Percentiles rank a stretch among this genome's conserved stretches.
Evolutionary conservation across 2,329 filamentous ascomycete genomes (phyloP).

Genomic region (Aspergillus carbonarius): DNA sequence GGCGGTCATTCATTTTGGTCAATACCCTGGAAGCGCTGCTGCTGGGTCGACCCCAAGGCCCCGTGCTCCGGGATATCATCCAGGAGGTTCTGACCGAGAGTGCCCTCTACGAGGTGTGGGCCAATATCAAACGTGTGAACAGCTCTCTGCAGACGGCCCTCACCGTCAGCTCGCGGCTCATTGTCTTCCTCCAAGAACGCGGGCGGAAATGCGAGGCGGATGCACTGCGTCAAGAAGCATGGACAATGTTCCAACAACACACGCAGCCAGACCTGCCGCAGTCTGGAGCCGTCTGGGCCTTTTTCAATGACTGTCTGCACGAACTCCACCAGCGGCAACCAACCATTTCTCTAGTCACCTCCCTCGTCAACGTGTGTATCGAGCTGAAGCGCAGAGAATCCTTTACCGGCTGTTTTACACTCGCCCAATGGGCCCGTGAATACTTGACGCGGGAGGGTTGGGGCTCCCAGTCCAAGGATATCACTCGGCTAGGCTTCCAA

Average conservation of each 20-base stretch:
- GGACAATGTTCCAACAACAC: background rate
- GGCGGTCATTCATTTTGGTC: background rate
- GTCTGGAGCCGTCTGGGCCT: background rate
- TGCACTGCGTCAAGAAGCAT: background rate
- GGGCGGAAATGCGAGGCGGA: background rate
- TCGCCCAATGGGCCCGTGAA: background rate
- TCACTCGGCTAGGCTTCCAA: background rate
- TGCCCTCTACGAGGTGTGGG: background rate
- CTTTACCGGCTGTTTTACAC: background rate
- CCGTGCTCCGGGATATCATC: background rate
- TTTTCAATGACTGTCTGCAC: background rate
- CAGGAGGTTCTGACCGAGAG: background rate
- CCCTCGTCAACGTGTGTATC: background rate
- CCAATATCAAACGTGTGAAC: background rate
- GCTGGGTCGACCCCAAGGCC: no score
- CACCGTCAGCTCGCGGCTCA: background rate
- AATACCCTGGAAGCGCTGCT: background rate
- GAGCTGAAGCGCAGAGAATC: background rate
- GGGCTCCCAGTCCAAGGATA: background rate
- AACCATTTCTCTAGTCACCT: background rate
- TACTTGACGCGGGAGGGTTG: background rate
- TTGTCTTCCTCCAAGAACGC: background rate
- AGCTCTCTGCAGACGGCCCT: background rate
- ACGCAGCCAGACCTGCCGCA: background rate
- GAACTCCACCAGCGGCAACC: background rate